phyloP scores from a whole-genome alignment of 441 rosid genomes.

The California macrophylla region DNA sequence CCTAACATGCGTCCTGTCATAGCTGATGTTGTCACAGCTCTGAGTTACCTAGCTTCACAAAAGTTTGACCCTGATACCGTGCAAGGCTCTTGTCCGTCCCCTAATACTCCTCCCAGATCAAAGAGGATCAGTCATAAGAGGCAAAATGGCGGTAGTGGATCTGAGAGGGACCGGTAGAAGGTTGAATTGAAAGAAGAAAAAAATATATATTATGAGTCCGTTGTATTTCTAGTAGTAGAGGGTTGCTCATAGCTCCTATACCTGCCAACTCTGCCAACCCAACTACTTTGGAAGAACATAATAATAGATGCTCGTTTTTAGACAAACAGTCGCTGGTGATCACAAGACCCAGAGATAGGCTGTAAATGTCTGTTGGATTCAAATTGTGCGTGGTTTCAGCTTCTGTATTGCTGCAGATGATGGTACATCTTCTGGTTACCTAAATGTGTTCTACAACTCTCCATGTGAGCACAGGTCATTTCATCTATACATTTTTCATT shows the following conservation, averaged over 20 bases:
- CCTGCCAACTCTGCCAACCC: no score
- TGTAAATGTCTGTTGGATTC: no score
- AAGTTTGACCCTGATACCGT: constrained; percentile 38
- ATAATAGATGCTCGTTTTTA: no score
- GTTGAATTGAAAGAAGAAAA: no score
- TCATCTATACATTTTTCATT: neutral
- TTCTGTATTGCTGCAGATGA: neutral
- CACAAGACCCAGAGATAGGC: no score
- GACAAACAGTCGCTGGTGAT: constrained; percentile 10
- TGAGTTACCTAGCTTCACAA: constrained; percentile 68
- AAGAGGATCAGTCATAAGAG: constrained; percentile 35
- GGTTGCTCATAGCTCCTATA: no score
- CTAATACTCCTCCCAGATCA: constrained; percentile 37
- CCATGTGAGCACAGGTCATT: neutral
- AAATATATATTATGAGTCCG: no score
- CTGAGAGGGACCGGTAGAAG: constrained; percentile 17
- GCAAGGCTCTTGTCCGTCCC: constrained; percentile 27
- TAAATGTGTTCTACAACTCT: no score
- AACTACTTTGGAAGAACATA: no score
- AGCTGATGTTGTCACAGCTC: constrained; percentile 81
- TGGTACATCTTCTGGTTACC: neutral
- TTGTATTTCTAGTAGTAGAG: no score
- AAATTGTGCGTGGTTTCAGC: no score
- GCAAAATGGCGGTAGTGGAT: constrained; percentile 9
- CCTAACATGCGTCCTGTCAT: constrained; percentile 83